Base-by-base conservation (phyloP, 768 basidiomycete genomes). In the Tylopilus felleus region DNA sequence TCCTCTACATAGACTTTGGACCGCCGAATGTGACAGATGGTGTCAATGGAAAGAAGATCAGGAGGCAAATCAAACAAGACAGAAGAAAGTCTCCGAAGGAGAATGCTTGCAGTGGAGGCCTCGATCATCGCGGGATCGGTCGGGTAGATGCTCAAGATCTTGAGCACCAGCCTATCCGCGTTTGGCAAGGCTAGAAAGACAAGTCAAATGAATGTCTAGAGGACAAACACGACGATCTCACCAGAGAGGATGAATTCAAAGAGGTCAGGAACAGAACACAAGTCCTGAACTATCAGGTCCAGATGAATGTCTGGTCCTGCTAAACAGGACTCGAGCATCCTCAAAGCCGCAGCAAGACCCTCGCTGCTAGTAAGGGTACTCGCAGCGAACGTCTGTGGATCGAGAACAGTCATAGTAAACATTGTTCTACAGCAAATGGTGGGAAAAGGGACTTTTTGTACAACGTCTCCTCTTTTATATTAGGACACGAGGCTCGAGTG, bases 91-190 rank as follows among this genome's bases (percentile, higher is more conserved):
- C 55, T 52, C 10, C 39, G 56, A 36, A 75, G 57, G 25, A 75
- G 47, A 19, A 42, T 53, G 22, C 33, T 44, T 17, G 62, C 52
- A 25, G 21, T 51, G 5, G 74, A 73, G 4, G 42, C 9, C 14
- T 44, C 51, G 43, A 69, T 59, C 17, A 53, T 60, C 14, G 58
- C 57, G 8, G 64, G 55, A 39, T 60, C 60, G 1, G 46, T 52
- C 2, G 75, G 76, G 48, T 74, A 77, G 16, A 55, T 49, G 16
- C 65, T 56, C 17, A 76, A 17, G 27, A 78, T 70, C 63, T 60
- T 70, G 35, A 31, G 19, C 38, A 59, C 53, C 22, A 74, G n/a
- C 19, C 31, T 16, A 22, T 29, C 44, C n/a, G 42, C 48, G 14
- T 36, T 49, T n/a, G 60, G 52, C 45, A 53, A 51, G 27, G 49